Evolutionary conservation across 495 filamentous ascomycete genomes (phyloP).

Genomic region (Cercophora sp.): DNA sequence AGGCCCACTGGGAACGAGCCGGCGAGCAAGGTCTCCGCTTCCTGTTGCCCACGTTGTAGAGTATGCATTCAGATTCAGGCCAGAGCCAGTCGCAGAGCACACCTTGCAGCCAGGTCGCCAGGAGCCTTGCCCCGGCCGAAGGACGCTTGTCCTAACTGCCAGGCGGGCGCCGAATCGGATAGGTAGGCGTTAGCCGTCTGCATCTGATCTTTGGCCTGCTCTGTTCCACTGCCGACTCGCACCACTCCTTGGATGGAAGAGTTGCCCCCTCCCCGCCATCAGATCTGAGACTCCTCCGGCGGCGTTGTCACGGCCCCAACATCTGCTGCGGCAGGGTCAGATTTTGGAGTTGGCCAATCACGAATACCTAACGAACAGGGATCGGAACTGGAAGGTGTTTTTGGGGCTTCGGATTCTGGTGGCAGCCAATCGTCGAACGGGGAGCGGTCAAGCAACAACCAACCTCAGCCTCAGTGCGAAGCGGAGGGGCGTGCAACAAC

Average conservation of each 20-base stretch:
- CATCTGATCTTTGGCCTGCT: no score
- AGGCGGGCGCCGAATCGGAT: no score
- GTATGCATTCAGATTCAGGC: not conserved
- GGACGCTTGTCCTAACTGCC: no score
- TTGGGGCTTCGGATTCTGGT: slow-evolving; percentile 2
- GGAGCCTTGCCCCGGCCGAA: no score
- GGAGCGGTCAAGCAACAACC: no score
- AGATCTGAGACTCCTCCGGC: no score
- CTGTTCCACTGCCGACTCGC: no score
- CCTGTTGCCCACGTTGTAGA: not conserved
- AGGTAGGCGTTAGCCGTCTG: no score
- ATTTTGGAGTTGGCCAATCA: not conserved
- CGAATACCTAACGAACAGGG: not conserved
- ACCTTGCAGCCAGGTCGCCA: not conserved
- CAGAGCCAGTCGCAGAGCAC: not conserved
- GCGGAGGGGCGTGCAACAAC: not conserved
- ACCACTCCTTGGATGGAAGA: not conserved
- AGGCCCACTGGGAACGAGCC: not conserved
- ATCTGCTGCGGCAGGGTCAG: not conserved
- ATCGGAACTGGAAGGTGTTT: not conserved
- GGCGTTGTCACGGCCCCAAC: no score
- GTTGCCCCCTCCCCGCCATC: no score
- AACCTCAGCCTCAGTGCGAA: no score
- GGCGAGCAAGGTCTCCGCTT: no score
- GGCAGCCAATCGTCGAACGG: slow-evolving; percentile 7